Conservation (phyloP, 2,329 filamentous ascomycete species). For the Colletotrichum echinochloae region DNA sequence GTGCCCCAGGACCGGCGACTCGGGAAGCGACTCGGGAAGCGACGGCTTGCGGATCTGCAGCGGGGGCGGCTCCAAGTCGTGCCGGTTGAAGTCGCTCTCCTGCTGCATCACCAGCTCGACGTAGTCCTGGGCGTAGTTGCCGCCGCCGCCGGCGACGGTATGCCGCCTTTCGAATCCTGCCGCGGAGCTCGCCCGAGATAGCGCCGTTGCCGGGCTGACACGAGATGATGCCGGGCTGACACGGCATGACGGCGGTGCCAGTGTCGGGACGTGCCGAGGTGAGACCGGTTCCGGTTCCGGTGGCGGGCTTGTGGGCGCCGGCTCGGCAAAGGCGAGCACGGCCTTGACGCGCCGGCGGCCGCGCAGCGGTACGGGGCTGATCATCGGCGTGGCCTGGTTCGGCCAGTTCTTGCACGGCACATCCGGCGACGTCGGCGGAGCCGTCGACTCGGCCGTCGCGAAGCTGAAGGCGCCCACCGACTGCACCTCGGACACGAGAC, state of each 20-base stretch:
- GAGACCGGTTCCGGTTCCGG: background rate
- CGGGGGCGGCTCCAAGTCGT: slow-evolving; percentile 39
- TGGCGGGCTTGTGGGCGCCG: slow-evolving; percentile 12
- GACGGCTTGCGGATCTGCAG: slow-evolving; percentile 42
- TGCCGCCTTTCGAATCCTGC: slow-evolving; percentile 14
- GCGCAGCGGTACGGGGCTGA: slow-evolving; percentile 43
- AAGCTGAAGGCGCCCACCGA: slow-evolving; percentile 47
- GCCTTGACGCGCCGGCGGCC: slow-evolving; percentile 46
- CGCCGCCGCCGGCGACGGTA: slow-evolving; percentile 6
- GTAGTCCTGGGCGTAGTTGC: slow-evolving; percentile 45
- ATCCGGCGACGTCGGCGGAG: slow-evolving; percentile 44
- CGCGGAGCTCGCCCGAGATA: slow-evolving; percentile 4
- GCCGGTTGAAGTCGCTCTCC: slow-evolving; percentile 33
- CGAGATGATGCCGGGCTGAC: too few species aligned
- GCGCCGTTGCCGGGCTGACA: too few species aligned
- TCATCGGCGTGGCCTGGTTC: slow-evolving; percentile 29
- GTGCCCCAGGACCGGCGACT: background rate
- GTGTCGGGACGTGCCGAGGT: background rate
- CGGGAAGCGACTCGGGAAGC: slow-evolving; percentile 20
- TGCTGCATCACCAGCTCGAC: slow-evolving; percentile 45
- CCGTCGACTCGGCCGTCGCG: slow-evolving; percentile 45
- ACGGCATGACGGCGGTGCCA: too few species aligned
- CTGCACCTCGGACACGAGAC: slow-evolving; percentile 42
- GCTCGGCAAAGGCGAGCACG: slow-evolving; percentile 26
- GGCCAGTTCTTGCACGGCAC: slow-evolving; percentile 37